phyloP scores from a whole-genome alignment of 371 early-diverging fungal genomes.

The Syncephalastrum racemosum region DNA sequence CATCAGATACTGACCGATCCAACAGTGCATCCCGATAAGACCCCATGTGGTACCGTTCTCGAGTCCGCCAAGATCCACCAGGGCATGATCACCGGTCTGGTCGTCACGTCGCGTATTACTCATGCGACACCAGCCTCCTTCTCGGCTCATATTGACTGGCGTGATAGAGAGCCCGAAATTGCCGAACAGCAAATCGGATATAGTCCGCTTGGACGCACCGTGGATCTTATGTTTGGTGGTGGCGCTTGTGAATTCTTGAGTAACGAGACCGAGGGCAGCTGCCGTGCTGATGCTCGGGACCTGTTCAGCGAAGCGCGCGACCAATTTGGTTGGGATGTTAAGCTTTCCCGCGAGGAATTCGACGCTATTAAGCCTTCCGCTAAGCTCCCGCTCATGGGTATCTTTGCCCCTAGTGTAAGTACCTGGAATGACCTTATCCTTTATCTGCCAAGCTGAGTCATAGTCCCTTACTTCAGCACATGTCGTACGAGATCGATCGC shows the following conservation, averaged over 20 bases:
- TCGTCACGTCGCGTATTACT: constrained; percentile 88
- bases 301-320: constrained; percentile 55
- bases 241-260: constrained; percentile 85
- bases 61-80: constrained; percentile 81
- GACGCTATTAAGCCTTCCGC: constrained; percentile 38
- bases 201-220: constrained; percentile 69
- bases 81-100: constrained; percentile 82
- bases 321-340: constrained; percentile 60
- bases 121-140: constrained; percentile 83
- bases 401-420: constrained; percentile 67
- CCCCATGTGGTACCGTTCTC: constrained; percentile 85
- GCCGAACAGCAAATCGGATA: constrained; percentile 86
- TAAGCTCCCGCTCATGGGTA: constrained; percentile 72
- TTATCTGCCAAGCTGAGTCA: neutral
- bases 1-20: neutral
- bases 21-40: constrained; percentile 51
- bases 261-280: constrained; percentile 50
- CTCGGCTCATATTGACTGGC: constrained; percentile 73
- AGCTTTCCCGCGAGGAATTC: constrained; percentile 56
- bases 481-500: constrained; percentile 90
- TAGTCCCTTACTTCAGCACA: constrained; percentile 51
- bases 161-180: constrained; percentile 78
- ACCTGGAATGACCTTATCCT: neutral
- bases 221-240: constrained; percentile 90
- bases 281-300: constrained; percentile 72